These are phyloP conservation scores for Alternaria sp. DNA, from an alignment of 2,329 filamentous ascomycete genomes.

Conservation along the genomic window DNA sequence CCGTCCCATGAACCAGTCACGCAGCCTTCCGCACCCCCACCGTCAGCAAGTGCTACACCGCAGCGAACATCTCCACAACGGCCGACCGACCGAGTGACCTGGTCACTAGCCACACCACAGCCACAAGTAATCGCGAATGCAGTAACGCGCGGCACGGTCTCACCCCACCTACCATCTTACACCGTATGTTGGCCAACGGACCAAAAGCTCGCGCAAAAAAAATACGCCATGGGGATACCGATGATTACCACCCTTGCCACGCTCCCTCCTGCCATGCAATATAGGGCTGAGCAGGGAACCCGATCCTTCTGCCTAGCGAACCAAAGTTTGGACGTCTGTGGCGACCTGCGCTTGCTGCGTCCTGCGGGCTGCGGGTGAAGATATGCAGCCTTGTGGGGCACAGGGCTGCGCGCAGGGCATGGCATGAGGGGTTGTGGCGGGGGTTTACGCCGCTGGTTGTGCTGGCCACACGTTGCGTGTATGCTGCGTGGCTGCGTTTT, in stretches of 20 bases:
- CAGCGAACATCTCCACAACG: background rate
- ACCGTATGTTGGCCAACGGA: background rate
- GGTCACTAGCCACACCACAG: background rate
- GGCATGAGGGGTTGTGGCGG: background rate
- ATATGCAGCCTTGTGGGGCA: background rate
- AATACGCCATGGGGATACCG: background rate
- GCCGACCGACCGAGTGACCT: background rate
- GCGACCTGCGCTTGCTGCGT: background rate
- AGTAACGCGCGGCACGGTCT: background rate
- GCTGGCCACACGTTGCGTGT: background rate
- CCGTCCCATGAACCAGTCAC: background rate
- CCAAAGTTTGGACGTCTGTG: background rate
- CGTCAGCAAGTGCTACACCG: background rate
- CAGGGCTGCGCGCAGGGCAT: background rate
- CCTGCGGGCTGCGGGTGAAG: background rate
- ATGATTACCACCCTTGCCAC: background rate
- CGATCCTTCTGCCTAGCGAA: background rate
- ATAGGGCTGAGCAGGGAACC: slow-evolving; percentile 1
- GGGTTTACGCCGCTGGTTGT: background rate
- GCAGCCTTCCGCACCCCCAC: background rate
- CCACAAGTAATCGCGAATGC: background rate
- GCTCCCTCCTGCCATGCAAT: background rate
- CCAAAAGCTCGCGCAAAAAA: background rate
- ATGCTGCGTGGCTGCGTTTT: background rate
- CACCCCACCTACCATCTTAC: background rate